These are phyloP conservation scores for Anacardium occidentale DNA, from an alignment of 345 rosid genomes.

Conservation along the genomic window DNA sequence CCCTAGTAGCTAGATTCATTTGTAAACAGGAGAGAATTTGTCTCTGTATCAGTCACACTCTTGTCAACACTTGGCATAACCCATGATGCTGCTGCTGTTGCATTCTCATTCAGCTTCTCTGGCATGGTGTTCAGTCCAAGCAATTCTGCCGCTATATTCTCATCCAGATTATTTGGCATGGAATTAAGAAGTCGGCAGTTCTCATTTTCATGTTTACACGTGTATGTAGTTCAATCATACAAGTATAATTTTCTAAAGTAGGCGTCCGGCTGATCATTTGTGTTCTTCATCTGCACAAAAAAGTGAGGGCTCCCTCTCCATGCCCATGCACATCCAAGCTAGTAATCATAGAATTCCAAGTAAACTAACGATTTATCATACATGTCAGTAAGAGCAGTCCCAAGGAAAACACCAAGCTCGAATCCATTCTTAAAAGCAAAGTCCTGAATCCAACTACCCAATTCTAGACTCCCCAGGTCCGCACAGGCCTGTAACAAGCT, in stretches of 20 bases:
- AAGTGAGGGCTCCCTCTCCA: conserved; percentile 57
- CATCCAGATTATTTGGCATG: conserved; percentile 23
- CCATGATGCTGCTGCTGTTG: conserved; percentile 22
- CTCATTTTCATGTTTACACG: conserved; percentile 32
- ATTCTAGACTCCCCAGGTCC: conserved; percentile 51
- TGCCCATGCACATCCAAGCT: conserved; percentile 80
- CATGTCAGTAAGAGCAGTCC: conserved; percentile 69
- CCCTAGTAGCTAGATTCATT: neutral
- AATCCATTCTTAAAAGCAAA: conserved; percentile 53
- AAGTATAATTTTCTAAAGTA: conserved; percentile 51
- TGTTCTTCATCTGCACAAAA: conserved; percentile 59
- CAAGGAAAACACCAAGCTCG: conserved; percentile 53
- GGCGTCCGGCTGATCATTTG: conserved; percentile 52
- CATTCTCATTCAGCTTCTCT: conserved; percentile 18
- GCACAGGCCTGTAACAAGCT: conserved; percentile 55
- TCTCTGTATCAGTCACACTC: conserved; percentile 10
- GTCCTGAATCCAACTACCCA: conserved; percentile 67
- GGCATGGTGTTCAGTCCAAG: conserved; percentile 15
- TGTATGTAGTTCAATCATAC: conserved; percentile 61
- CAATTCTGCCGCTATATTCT: conserved; percentile 17
- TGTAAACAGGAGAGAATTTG: conserved; percentile 15
- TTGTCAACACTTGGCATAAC: conserved; percentile 9
- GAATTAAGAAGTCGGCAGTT: conserved; percentile 20
- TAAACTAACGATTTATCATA: conserved; percentile 53
- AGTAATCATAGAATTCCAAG: conserved; percentile 81